Base-by-base conservation (phyloP, 176 grass and related monocot species). In the Oryza glumipatula region DNA sequence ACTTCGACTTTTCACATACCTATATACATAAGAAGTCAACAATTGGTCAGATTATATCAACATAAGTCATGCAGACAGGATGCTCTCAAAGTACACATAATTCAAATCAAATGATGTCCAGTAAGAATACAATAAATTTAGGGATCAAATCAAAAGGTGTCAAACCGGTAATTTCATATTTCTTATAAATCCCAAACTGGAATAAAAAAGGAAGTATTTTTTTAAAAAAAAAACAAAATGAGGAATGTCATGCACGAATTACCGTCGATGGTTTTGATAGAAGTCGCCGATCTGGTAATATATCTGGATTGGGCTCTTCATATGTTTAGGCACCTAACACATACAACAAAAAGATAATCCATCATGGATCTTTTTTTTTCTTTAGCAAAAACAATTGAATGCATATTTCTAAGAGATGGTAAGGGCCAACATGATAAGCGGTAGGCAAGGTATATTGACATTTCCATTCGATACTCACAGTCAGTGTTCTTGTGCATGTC, bases 261-360 rank as follows among this genome's bases (percentile, higher is more conserved):
- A 98, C 93, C 93, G 86, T 45, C 88, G 85, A 86, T 98, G 96
- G 74, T 98, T 98, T 39, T 98, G 96, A 84, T 98, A 95, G 86
- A 98, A 95, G 74, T 90, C 81, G 35, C 91, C 89, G 0, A 95
- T 92, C 89, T 95, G 85, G 48, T 98, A 98, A 80, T 98, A 95
- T 51, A 98, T 66, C 35, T 94, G 77, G 84, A 98, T 83, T 72
- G 91, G 93, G 69, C 88, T 91, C 58, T 88, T 91, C 93, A 94
- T 95, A 14, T 68, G 44, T 84, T 90, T 98, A 39, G 93, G 88
- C 10, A 92, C 90, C 96, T 98, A 73, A 88, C 23, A 56, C 84
- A 76, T 76, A 52, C 48, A 79, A n/a, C 7, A 65, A 67, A 6
- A 11, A 54, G 26, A 64, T 83, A 51, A 15, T 43, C 33, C 47